These are phyloP conservation scores for Mycena sanguinolenta DNA, from an alignment of 768 basidiomycete species.

Conservation along the genomic window DNA sequence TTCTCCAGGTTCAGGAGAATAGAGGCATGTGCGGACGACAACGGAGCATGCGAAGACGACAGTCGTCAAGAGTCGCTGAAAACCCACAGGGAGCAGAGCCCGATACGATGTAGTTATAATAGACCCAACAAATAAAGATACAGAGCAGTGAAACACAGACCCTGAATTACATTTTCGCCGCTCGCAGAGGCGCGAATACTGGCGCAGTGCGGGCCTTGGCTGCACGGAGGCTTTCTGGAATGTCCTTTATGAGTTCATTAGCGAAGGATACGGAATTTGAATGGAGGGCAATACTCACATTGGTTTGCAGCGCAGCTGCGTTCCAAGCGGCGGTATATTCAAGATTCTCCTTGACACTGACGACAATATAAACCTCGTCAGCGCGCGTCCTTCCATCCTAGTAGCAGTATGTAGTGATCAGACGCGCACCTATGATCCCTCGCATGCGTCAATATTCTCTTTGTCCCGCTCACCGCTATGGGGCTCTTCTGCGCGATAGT, in stretches of 20 bases:
- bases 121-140: too few species aligned
- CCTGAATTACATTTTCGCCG: background rate
- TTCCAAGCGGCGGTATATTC: constrained; percentile 62
- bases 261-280: background rate
- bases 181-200: constrained; percentile 6
- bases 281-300: constrained; percentile 41
- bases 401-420: background rate
- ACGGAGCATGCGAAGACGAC: too few species aligned
- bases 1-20: too few species aligned
- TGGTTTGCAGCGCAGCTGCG: constrained; percentile 56
- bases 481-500: constrained; percentile 83
- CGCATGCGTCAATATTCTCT: constrained; percentile 62
- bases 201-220: background rate
- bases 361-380: background rate
- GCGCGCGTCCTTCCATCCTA: too few species aligned
- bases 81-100: too few species aligned
- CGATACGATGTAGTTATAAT: too few species aligned
- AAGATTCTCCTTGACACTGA: constrained; percentile 57
- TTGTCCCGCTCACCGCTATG: constrained; percentile 81
- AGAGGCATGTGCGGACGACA: too few species aligned
- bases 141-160: too few species aligned
- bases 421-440: constrained; percentile 65
- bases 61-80: too few species aligned
- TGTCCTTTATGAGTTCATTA: background rate
- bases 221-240: constrained; percentile 17